phyloP scores from a whole-genome alignment of 2,329 filamentous ascomycete species.

The Alternaria panax region DNA sequence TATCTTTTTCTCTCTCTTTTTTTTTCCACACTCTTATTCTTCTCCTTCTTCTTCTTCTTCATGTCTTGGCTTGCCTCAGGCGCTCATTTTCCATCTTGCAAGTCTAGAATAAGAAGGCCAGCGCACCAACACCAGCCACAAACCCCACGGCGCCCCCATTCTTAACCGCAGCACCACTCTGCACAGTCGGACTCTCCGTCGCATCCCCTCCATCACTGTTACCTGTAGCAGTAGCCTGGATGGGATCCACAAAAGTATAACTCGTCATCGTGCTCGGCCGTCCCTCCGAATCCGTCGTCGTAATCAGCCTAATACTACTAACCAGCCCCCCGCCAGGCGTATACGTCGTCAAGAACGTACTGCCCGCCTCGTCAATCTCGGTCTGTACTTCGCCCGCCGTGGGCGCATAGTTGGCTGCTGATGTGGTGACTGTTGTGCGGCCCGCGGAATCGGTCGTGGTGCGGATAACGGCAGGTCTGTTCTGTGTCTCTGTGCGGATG shows the following conservation, averaged over 20 bases:
- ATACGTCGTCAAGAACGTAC: constrained; percentile 56
- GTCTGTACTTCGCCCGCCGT: constrained; percentile 54
- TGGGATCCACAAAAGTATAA: constrained; percentile 52
- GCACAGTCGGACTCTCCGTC: constrained; percentile 46
- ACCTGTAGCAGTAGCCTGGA: constrained; percentile 24
- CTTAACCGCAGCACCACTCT: constrained; percentile 46
- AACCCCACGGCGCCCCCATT: constrained; percentile 8
- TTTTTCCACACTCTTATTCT: neutral
- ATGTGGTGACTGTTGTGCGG: constrained; percentile 45
- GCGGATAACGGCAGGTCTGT: constrained; percentile 48
- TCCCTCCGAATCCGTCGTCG: constrained; percentile 43
- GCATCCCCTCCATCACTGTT: neutral
- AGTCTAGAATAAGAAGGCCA: neutral
- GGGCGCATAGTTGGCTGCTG: constrained; percentile 40
- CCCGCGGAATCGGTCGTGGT: constrained; percentile 52
- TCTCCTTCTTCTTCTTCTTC: neutral
- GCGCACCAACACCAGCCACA: neutral
- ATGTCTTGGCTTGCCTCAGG: too few relatives aligned
- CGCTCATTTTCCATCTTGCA: too few relatives aligned
- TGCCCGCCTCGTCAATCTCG: constrained; percentile 51
- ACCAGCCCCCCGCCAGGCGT: constrained; percentile 54
- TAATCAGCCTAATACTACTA: constrained; percentile 49
- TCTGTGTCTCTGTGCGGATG: constrained; percentile 43
- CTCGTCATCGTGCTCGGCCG: constrained; percentile 53
- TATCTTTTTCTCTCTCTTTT: neutral